A percentile compares a stretch with the other conserved stretches of the same genome.
Conservation (phyloP, 2,329 filamentous ascomycete species). For the Venturiaceae sp. region DNA sequence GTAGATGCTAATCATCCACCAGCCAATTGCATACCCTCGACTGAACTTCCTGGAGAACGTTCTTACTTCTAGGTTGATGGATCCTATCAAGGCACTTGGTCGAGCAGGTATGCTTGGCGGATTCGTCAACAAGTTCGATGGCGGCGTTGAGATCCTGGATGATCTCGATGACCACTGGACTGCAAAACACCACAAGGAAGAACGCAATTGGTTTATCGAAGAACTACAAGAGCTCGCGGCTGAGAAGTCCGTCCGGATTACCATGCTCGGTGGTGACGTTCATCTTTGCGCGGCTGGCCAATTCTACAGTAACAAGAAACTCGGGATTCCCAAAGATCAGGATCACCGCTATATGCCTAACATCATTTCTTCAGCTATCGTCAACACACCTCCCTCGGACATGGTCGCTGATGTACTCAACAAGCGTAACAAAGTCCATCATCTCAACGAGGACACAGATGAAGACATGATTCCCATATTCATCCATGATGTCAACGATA, state of each 20-base stretch:
- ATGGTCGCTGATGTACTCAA: slow-evolving; percentile 87
- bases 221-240: slow-evolving; percentile 89
- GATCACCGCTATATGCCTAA: slow-evolving; percentile 98
- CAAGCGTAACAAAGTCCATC: slow-evolving; percentile 72
- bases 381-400: slow-evolving; percentile 80
- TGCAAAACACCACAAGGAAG: slow-evolving; percentile 84
- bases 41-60: slow-evolving; percentile 53
- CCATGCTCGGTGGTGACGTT: slow-evolving; percentile 88
- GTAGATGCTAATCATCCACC: not conserved
- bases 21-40: slow-evolving; percentile 35
- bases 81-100: slow-evolving; percentile 80
- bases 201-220: slow-evolving; percentile 77
- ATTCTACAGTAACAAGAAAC: slow-evolving; percentile 86
- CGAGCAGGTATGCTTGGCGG: slow-evolving; percentile 70
- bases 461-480: slow-evolving; percentile 97
- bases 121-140: slow-evolving; percentile 82
- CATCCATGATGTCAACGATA: slow-evolving; percentile 77
- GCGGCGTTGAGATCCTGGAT: slow-evolving; percentile 82
- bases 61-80: slow-evolving; percentile 75
- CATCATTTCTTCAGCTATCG: slow-evolving; percentile 86
- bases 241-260: slow-evolving; percentile 84
- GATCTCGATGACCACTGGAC: slow-evolving; percentile 97
- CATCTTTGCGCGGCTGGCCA: slow-evolving; percentile 87
- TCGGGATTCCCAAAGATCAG: slow-evolving; percentile 72
- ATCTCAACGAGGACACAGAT: slow-evolving; percentile 63